Conservation (phyloP, 345 rosid species). For the Lepidium aucheri region DNA sequence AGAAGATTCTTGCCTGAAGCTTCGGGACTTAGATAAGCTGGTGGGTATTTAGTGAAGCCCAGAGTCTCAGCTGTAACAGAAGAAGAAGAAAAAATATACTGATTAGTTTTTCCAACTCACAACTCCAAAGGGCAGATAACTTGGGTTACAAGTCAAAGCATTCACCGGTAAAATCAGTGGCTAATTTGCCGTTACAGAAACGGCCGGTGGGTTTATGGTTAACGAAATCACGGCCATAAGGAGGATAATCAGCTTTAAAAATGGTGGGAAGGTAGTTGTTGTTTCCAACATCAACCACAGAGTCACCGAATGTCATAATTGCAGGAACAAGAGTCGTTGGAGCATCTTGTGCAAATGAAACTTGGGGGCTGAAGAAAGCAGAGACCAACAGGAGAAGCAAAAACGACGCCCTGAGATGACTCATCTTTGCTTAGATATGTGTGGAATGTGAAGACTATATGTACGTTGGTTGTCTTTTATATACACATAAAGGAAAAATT, state of each 20-base stretch:
- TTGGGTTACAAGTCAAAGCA: constrained; percentile 6
- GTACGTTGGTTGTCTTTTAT: constrained; percentile 2
- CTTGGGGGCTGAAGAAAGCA: constrained; percentile 1
- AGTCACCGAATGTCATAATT: constrained; percentile 73
- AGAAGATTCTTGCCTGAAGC: constrained; percentile 88
- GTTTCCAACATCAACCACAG: constrained; percentile 90
- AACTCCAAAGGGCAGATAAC: not conserved
- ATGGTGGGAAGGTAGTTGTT: constrained; percentile 75
- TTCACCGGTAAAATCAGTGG: constrained; percentile 79
- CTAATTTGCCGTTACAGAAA: constrained; percentile 88
- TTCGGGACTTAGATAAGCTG: constrained; percentile 80
- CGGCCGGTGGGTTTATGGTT: constrained; percentile 73
- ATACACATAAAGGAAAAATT: not conserved
- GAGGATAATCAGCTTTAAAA: constrained; percentile 83
- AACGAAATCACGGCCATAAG: constrained; percentile 79
- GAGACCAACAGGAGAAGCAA: not conserved
- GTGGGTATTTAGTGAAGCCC: constrained; percentile 67
- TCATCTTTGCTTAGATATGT: constrained; percentile 17
- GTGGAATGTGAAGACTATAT: constrained; percentile 4
- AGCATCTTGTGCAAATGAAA: constrained; percentile 29
- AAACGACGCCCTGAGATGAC: not conserved
- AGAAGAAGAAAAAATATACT: not conserved
- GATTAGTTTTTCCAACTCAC: not conserved
- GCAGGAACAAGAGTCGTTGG: constrained; percentile 59
- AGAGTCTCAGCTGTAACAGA: constrained; percentile 64